Conservation (phyloP, 163 green algal genomes). For the Scenedesmus sp. region DNA sequence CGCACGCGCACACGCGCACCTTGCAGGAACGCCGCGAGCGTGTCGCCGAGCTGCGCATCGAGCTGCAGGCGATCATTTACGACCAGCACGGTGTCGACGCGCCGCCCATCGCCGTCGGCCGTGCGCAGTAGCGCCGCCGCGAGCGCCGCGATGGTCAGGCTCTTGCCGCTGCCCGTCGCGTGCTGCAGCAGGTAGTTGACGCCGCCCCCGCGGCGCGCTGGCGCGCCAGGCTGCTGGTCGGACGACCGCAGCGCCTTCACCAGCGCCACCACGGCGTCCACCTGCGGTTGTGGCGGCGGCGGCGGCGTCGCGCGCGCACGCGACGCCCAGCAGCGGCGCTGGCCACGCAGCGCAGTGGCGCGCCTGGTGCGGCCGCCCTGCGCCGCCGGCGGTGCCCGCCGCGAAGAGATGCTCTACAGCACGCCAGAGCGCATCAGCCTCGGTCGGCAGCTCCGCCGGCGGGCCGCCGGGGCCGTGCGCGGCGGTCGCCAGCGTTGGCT, state of each 20-base stretch:
- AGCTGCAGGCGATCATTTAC: conserved; percentile 61
- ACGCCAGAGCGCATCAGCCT: too few relatives aligned
- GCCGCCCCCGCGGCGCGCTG: conserved; percentile 18
- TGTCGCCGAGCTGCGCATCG: conserved; percentile 51
- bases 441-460: too few relatives aligned
- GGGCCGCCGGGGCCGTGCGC: too few relatives aligned
- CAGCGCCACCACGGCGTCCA: conserved; percentile 44
- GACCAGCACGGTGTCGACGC: conserved; percentile 49
- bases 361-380: background rate
- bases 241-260: conserved; percentile 37
- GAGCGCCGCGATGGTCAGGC: conserved; percentile 53
- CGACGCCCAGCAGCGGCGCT: background rate
- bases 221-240: too few relatives aligned
- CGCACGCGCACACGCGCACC: too few relatives aligned
- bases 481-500: too few relatives aligned
- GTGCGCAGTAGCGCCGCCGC: conserved; percentile 36
- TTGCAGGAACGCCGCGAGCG: conserved; percentile 43
- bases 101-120: conserved; percentile 12
- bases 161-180: conserved; percentile 57
- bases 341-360: background rate
- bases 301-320: background rate
- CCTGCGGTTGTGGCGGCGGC: conserved; percentile 28
- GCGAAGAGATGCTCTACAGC: too few relatives aligned
- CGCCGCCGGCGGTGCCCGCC: too few relatives aligned
- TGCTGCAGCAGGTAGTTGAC: conserved; percentile 57